These are phyloP conservation scores for Nemania diffusa DNA, from an alignment of 2,329 filamentous ascomycete species.

Conservation along the genomic window DNA sequence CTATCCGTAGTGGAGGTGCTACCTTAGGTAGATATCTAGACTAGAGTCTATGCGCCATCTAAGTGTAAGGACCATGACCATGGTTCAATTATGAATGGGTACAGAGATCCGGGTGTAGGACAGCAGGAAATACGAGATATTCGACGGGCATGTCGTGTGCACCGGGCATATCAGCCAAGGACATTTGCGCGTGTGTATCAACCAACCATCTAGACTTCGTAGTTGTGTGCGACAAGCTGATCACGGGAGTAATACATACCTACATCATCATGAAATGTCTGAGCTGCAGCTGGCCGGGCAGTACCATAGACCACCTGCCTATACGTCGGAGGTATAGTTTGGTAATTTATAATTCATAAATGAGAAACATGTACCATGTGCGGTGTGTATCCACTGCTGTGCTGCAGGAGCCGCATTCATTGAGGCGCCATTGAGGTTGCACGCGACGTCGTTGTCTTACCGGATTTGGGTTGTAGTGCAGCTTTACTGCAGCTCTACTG, in stretches of 20 bases:
- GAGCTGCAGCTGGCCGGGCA: slow-evolving; percentile 23
- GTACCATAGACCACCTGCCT: not conserved
- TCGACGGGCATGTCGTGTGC: slow-evolving; percentile 17
- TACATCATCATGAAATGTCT: slow-evolving; percentile 18
- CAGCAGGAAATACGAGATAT: slow-evolving; percentile 22
- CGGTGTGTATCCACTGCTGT: slow-evolving; percentile 15
- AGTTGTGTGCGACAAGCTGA: not conserved
- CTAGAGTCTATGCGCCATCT: too few relatives aligned
- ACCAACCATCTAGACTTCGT: slow-evolving; percentile 3
- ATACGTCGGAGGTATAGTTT: slow-evolving; percentile 6
- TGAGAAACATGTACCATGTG: slow-evolving; percentile 20
- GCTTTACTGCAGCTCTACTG: slow-evolving; percentile 9
- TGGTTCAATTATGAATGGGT: not conserved
- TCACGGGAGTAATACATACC: slow-evolving; percentile 1
- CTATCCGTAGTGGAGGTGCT: too few relatives aligned
- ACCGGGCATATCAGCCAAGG: slow-evolving; percentile 13
- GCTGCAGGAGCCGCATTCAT: slow-evolving; percentile 35
- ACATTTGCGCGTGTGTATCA: slow-evolving; percentile 22
- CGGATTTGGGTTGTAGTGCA: slow-evolving; percentile 22
- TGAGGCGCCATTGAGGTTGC: slow-evolving; percentile 23
- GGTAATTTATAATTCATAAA: not conserved
- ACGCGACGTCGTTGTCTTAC: slow-evolving; percentile 11
- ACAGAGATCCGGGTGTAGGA: not conserved
- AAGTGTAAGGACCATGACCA: slow-evolving; percentile 9
- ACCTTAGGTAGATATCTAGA: not conserved